Evolutionary conservation across 441 rosid species (phyloP).

Genomic region (Macaranga tanarius): DNA sequence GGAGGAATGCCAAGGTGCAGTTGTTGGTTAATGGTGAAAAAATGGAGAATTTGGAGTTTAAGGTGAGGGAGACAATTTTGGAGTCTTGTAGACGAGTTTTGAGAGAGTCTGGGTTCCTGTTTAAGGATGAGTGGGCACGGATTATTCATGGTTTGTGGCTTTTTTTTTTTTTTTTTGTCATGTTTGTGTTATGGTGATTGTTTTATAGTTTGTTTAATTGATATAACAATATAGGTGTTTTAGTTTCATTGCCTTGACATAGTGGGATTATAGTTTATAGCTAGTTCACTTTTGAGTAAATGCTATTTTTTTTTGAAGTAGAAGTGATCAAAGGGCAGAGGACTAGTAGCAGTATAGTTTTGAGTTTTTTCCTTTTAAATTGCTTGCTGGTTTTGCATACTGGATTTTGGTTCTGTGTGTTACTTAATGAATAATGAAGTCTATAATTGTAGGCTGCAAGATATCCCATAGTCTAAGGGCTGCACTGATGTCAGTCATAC

Average conservation of each 20-base stretch:
- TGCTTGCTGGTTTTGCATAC: no score
- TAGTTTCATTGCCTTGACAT: rapidly evolving
- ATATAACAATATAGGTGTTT: neutral
- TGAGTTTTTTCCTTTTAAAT: no score
- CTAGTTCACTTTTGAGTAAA: no score
- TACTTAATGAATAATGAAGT: neutral
- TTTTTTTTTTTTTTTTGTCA: neutral
- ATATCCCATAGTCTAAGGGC: no score
- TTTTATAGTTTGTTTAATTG: neutral
- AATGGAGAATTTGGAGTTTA: constrained; percentile 19
- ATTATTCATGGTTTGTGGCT: constrained; percentile 32
- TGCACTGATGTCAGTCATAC: no score
- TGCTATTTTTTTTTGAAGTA: no score
- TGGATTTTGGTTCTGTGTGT: no score
- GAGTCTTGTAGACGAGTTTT: constrained; percentile 35
- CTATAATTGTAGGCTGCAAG: neutral
- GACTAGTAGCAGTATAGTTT: neutral
- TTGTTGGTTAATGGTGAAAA: constrained; percentile 31
- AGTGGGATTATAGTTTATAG: neutral
- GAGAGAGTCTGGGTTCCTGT: constrained; percentile 40
- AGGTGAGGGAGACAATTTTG: constrained; percentile 24
- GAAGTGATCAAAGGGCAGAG: no score
- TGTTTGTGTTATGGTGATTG: neutral
- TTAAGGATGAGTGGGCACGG: constrained; percentile 48
- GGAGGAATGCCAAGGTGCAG: constrained; percentile 38